Base-by-base conservation (phyloP, 805 yeast genomes). In the Naumovozyma castellii region DNA sequence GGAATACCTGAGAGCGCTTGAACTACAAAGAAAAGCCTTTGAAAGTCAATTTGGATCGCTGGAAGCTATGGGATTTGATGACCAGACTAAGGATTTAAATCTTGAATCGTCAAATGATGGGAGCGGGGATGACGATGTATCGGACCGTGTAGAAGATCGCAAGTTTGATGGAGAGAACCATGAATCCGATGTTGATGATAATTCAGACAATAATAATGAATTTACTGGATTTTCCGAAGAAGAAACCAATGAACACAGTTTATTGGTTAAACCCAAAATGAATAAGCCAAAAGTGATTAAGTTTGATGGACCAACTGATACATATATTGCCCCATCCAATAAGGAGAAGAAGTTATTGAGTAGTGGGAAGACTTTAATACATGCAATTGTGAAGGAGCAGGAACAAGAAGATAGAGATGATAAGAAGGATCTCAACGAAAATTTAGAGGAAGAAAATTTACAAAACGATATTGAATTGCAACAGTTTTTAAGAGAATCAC, bases 381-480 rank as follows among this genome's bases (percentile, higher is more conserved):
- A 62, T 61, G 39, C 61, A 56, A 45, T 68, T 65, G 59, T 44
- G 55, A 59, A 32, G 49, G 62, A 45, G 57, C 63, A 5, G 61
- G 61, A 22, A 54, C 62, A 19, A 10, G 37, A 25, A 3, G 36
- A 38, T 20, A 34, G 38, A 3, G 36, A 38, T 28, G 47, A 41
- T 15, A 43, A 42, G 2, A 45, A 59, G 4, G 60, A 56, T 13
- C 54, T 60, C 3, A 59, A 64, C 29, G 55, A 49, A 6, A 54
- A 53, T 18, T 68, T 62, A 18, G 73, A 72, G 22, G 65, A 61
- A 28, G 75, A 79, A 19, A 75, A 82, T 50, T 50, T 80, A 45
- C 72, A 78, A 43, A 80, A 81, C 48, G 92, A 82, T 57, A 52
- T 80, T n/a, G 83, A 78, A 49, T 62, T 84, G 36, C 88, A 83